These are phyloP conservation scores for Penicillium aurantiogriseum DNA, from an alignment of 2,329 filamentous ascomycete species.

Conservation along the genomic window DNA sequence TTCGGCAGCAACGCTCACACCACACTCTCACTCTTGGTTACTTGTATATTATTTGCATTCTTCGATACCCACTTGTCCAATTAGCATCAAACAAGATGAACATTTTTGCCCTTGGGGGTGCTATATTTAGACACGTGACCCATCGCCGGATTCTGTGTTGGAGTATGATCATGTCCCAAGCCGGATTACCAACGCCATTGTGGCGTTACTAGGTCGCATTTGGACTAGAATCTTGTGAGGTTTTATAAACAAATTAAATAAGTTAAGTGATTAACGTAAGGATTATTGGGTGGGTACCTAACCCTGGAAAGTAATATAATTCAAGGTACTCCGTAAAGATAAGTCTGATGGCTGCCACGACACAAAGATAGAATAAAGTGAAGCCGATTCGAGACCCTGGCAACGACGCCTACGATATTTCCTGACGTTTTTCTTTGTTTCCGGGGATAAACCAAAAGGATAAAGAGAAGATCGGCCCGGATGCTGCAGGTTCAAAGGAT, in stretches of 20 bases:
- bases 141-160: not conserved
- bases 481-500: constrained; percentile 10
- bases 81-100: constrained; percentile 2
- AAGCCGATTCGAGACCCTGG: not conserved
- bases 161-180: not conserved
- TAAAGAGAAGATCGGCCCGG: constrained; percentile 2
- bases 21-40: not conserved
- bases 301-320: not conserved
- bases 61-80: constrained; percentile 21
- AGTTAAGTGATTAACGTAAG: too few relatives aligned
- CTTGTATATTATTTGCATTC: constrained; percentile 12
- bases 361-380: not conserved
- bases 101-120: not conserved
- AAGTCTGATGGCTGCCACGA: not conserved
- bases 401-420: not conserved
- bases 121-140: constrained; percentile 4
- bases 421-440: constrained; percentile 1
- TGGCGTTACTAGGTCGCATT: constrained; percentile 1
- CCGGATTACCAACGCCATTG: not conserved
- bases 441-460: not conserved
- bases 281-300: not conserved
- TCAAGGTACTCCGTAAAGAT: not conserved
- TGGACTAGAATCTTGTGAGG: not conserved
- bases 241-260: not conserved
- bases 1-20: not conserved